Base-by-base conservation (phyloP, 139 green algal species). In the Chara braunii region DNA sequence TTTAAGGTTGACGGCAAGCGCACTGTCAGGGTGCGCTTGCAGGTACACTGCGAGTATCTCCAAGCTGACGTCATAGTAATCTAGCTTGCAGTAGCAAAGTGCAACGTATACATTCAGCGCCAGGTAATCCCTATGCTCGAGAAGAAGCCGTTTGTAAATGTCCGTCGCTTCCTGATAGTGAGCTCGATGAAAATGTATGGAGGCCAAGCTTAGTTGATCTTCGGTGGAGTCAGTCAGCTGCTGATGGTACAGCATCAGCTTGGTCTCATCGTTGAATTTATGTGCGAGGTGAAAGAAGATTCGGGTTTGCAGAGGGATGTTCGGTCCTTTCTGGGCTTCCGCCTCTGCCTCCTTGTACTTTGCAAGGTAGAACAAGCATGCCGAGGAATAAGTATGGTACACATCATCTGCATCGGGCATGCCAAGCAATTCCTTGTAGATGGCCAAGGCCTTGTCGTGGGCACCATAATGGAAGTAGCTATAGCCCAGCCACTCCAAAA, bases 31-130 rank as follows among this genome's bases (percentile, higher is more conserved):
- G 43, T 84, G 71, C 0, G 72, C 61, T n/a, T 80, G 72, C 11
- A 92, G 56, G 56, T 84, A 72, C 61, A 84, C 80, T 45, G 70
- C 59, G 40, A 94, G 77, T 7, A 90, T 88, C 64, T 92, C 87
- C 75, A 85, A 61, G 37, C 68, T 84, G 40, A 92, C 83, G 52
- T 94, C 87, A 57, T 89, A 90, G 78, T 89, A 94, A 65, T 94
- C 87, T 32, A 94, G 83, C 76, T 88, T 89, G 71, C 69, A 80
- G 67, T 94, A 94, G 72, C 84, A 90, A 11, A 94, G 75, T 3
- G 84, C 87, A 2, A 90, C 79, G 73, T 90, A 91, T 23, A 92
- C 77, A 36, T 92, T 89, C 11, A 94, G 71, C 0, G 87, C 87
- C 28, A 88, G 63, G 65, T 79, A 85, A 9, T 89, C 81, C 3